Evolutionary conservation across 1,284 basidiomycete species (phyloP), one percentile per base, ranked within the genome.

Genomic region (Neonothopanus nambi): DNA sequence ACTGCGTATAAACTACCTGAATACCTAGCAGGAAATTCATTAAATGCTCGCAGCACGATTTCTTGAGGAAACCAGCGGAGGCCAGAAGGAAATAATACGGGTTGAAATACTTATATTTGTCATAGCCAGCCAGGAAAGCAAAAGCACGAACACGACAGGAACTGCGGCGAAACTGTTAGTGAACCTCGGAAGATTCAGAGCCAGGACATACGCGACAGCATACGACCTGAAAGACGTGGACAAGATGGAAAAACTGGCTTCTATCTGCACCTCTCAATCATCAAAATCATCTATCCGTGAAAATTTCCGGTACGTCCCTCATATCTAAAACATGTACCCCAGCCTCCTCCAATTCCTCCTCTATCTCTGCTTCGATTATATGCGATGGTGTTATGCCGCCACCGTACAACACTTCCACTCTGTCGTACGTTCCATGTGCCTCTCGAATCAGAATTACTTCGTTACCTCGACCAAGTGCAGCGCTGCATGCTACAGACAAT

Each of bases 391-490:
- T 86, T 38, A 79, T 69, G 6, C 76, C 73, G 5, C 79, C 80
- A 20, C 75, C 78, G 56, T 80, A 74, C 61, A 79, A 72, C 45
- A 82, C 76, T 70, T 87, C 85, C 38, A 80, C 71, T 55, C 84
- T 71, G 70, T 86, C 81, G 65, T 80, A 79, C 52, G 85, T 86
- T 52, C 77, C 84, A 66, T 88, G 85, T 47, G 84, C 82, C 11
- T 77, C 84, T 35, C 67, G 69, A 52, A 87, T 81, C 57, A 87
- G 64, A 28, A 86, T 65, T 23, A 87, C 84, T 57, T 80, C 78
- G 66, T 87, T 87, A 50, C 84, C 84, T 53, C 84, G 69, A 44
- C 63, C 74, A 21, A 86, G 70, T n/a, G 84, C 85, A 3, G 80
- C 77, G 47, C 70, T 76, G 65, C 84, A 86, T 23, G 85, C 59